phyloP scores from a whole-genome alignment of 2,329 filamentous ascomycete species.

The Colletotrichum tabaci region DNA sequence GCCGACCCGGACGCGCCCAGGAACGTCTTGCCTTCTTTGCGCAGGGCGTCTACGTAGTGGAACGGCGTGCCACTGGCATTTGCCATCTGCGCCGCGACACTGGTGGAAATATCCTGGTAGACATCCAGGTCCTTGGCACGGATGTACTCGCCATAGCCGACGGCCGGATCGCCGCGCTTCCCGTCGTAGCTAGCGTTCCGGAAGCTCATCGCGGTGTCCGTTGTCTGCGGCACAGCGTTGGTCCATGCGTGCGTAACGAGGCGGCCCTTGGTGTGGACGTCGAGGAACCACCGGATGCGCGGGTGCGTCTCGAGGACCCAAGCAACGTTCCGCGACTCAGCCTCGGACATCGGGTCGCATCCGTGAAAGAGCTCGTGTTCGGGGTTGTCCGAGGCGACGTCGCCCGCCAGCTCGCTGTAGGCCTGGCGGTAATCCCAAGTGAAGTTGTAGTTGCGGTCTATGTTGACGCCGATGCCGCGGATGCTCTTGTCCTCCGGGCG shows the following conservation, averaged over 20 bases:
- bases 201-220: no score
- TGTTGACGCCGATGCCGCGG: constrained; percentile 60
- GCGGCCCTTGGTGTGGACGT: constrained; percentile 69
- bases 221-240: constrained; percentile 48
- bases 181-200: no score
- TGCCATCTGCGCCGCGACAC: constrained; percentile 56
- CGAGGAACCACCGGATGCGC: constrained; percentile 69
- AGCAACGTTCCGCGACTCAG: constrained; percentile 68
- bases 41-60: constrained; percentile 55
- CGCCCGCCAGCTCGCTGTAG: constrained; percentile 55
- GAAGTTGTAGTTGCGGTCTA: constrained; percentile 72
- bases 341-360: constrained; percentile 65
- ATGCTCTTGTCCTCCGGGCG: neutral
- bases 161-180: constrained; percentile 48
- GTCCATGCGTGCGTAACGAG: constrained; percentile 68
- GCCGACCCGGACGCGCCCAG: constrained; percentile 53
- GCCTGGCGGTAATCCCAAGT: constrained; percentile 66
- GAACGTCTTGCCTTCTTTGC: constrained; percentile 54
- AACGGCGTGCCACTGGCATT: constrained; percentile 53
- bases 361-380: constrained; percentile 66
- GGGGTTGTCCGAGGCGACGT: constrained; percentile 52
- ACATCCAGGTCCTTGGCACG: constrained; percentile 50
- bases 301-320: constrained; percentile 65
- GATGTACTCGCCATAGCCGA: constrained; percentile 62
- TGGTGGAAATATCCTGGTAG: constrained; percentile 49